These are phyloP conservation scores for Leccinum pellstonianum DNA, from an alignment of 768 basidiomycete genomes.

Conservation along the genomic window DNA sequence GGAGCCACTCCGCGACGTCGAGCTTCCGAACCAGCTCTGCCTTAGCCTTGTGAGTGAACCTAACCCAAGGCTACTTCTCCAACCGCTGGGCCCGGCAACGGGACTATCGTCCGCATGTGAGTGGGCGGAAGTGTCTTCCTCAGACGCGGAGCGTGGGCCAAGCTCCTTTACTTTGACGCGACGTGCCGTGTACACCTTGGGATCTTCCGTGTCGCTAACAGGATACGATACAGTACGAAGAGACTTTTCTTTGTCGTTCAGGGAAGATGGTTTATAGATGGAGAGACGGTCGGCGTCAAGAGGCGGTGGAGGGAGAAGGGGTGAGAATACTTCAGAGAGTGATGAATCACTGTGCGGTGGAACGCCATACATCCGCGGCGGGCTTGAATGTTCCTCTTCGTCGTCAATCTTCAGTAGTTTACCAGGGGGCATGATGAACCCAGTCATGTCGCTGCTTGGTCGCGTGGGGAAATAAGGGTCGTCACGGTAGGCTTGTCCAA, in stretches of 20 bases:
- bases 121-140: constrained; percentile 15
- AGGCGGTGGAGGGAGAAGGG: constrained; percentile 41
- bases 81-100: constrained; percentile 31
- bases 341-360: constrained; percentile 22
- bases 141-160: constrained; percentile 25
- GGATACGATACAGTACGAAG: constrained; percentile 34
- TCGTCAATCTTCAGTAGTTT: constrained; percentile 36
- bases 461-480: constrained; percentile 23
- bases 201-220: constrained; percentile 32
- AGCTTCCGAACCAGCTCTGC: constrained; percentile 56
- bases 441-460: constrained; percentile 33
- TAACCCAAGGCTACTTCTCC: constrained; percentile 43
- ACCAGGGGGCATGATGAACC: constrained; percentile 38
- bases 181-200: constrained; percentile 36
- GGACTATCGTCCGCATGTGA: constrained; percentile 16
- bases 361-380: constrained; percentile 31
- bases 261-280: constrained; percentile 23
- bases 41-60: constrained; percentile 50
- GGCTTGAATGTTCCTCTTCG: constrained; percentile 28
- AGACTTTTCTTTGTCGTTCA: constrained; percentile 35
- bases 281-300: constrained; percentile 34
- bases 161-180: constrained; percentile 41
- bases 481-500: constrained; percentile 33
- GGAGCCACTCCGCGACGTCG: constrained; percentile 32
- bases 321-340: constrained; percentile 30